Evolutionary conservation across 2,329 filamentous ascomycete species (phyloP), one percentile per base, ranked within the genome.

Genomic region (Arthrobotrys entomopaga): DNA sequence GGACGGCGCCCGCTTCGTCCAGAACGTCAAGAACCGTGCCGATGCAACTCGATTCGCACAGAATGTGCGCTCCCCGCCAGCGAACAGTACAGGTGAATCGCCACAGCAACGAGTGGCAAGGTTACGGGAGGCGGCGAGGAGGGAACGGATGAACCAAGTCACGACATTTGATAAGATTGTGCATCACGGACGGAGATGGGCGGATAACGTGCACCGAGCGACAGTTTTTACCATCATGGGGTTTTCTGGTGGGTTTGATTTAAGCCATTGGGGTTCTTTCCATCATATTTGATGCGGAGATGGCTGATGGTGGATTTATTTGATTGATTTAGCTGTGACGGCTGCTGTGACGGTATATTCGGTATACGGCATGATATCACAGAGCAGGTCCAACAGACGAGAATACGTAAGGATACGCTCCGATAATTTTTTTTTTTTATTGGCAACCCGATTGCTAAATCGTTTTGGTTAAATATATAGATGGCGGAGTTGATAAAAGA

Each of bases 151-250:
- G 77, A 83, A 82, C 50, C 84, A 86, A 78, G 83, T 85, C 58
- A 85, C 84, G 20, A 82, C 81, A 46, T 84, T 86, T 78, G 88
- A 90, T 81, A 81, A 82, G 49, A 78, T 85, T 52, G 83, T 88
- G 65, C 82, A 84, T 58, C 79, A 83, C 54, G 87, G 87, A 16
- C 82, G 87, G 69, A 80, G 82, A 76, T 85, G 85, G 80, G 88
- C 88, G 69, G 88, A 90, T 81, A 83, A 84, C 76, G 85, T 86
- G 59, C 88, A 90, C 81, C 85, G 86, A 77, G 82, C 84, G 60
- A 87, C 87, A 76, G 86, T 88, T 19, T 84, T 86, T 77, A 84
- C 84, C 22, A 81, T 90, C 74, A 87, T 90, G 77, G 85, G 85
- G 57, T 84, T 87, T 76, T 88, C 86, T n/a, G 85, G 86, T 88